Percentiles rank a stretch among this genome's conserved stretches.
These are phyloP conservation scores for Lactarius hengduanensis DNA, from an alignment of 768 basidiomycete genomes.

Conservation along the genomic window DNA sequence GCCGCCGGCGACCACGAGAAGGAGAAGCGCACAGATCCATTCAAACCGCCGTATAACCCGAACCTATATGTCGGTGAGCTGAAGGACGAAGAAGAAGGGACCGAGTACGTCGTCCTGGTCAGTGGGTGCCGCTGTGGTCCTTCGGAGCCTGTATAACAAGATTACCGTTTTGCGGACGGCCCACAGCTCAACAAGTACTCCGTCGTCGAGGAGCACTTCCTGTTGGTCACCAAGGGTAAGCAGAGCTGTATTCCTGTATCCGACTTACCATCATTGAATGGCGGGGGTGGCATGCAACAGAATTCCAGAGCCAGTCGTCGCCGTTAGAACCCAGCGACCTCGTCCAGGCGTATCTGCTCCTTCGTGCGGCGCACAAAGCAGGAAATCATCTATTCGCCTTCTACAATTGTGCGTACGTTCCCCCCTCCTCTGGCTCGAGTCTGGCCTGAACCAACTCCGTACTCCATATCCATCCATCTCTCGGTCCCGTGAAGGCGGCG, in stretches of 20 bases:
- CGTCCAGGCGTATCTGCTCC: conserved; percentile 69
- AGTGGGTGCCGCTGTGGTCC: conserved; percentile 30
- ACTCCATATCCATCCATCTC: neutral
- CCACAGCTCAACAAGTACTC: conserved; percentile 85
- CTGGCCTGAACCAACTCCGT: neutral
- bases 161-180: neutral
- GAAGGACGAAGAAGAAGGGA: conserved; percentile 54
- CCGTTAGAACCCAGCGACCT: conserved; percentile 81
- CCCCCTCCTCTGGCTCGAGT: neutral
- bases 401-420: conserved; percentile 70
- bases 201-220: conserved; percentile 79
- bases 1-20: conserved; percentile 33
- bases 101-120: conserved; percentile 70
- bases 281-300: conserved; percentile 38
- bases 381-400: conserved; percentile 72
- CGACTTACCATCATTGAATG: neutral
- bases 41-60: conserved; percentile 80
- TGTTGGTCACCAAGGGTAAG: conserved; percentile 83
- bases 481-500: conserved; percentile 52
- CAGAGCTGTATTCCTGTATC: neutral
- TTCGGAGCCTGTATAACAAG: neutral
- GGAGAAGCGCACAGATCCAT: conserved; percentile 57
- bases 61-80: conserved; percentile 77
- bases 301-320: conserved; percentile 73
- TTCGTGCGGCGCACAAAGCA: conserved; percentile 62